Conservation (phyloP, 2,329 filamentous ascomycete species). For the Paramyrothecium sp. region DNA sequence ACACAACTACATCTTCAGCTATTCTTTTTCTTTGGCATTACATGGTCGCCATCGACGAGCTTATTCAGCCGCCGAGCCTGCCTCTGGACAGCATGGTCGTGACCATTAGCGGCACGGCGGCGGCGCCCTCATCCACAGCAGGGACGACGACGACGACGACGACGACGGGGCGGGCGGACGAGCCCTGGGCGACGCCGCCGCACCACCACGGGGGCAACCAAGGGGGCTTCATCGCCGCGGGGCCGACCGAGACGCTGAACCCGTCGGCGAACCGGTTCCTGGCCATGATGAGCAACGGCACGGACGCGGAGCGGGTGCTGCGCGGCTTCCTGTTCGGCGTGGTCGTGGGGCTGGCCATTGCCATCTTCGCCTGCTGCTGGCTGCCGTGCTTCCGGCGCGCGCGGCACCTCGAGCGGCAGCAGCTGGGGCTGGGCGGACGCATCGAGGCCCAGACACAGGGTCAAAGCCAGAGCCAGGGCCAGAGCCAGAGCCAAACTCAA, state of each 20-base stretch:
- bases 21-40: too few species aligned
- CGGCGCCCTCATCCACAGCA: too few species aligned
- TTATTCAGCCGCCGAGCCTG: too few species aligned
- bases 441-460: too few species aligned
- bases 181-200: not conserved
- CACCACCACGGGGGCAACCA: not conserved
- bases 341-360: slow-evolving; percentile 27
- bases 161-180: not conserved
- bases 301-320: slow-evolving; percentile 28
- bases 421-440: not conserved
- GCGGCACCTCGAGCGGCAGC: not conserved
- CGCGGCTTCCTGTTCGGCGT: slow-evolving; percentile 31
- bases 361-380: slow-evolving; percentile 31
- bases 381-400: not conserved
- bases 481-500: too few species aligned
- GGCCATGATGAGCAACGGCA: slow-evolving; percentile 24
- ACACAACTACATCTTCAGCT: too few species aligned
- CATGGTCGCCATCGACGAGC: too few species aligned
- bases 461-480: too few species aligned
- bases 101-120: too few species aligned
- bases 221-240: not conserved
- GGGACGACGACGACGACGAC: too few species aligned
- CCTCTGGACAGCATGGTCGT: too few species aligned
- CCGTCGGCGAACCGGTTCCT: slow-evolving; percentile 13
- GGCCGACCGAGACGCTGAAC: not conserved